A percentile compares a stretch with the other conserved stretches of the same genome.
phyloP scores from a whole-genome alignment of 2,329 filamentous ascomycete genomes.

The Teratosphaeria viscida region DNA sequence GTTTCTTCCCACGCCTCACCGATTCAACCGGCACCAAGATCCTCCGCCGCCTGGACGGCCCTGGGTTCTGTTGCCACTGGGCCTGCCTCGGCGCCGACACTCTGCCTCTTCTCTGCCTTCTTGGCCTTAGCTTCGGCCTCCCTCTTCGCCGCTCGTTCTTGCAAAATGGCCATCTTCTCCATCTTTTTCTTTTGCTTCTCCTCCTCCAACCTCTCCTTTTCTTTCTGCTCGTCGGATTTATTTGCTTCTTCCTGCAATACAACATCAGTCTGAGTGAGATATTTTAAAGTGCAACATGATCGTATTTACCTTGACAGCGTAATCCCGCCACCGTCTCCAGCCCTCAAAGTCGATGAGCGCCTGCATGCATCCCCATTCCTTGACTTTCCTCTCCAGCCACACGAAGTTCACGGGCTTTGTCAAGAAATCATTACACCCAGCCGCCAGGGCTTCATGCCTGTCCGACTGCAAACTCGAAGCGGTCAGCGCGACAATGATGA shows the following conservation, averaged over 20 bases:
- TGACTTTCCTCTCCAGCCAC: conserved; percentile 94
- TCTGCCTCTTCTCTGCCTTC: conserved; percentile 11
- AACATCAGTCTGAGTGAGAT: neutral
- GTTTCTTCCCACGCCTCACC: neutral
- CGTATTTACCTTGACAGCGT: conserved; percentile 31
- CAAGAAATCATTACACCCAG: conserved; percentile 95
- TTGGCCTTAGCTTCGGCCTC: conserved; percentile 16
- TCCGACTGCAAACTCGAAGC: conserved; percentile 92
- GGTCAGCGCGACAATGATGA: conserved; percentile 95
- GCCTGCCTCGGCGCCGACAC: neutral
- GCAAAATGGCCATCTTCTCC: conserved; percentile 22
- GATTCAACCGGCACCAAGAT: neutral
- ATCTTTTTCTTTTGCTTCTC: conserved; percentile 22
- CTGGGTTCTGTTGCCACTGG: neutral
- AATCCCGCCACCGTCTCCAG: conserved; percentile 95
- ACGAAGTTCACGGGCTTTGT: conserved; percentile 96
- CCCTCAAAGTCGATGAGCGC: conserved; percentile 97
- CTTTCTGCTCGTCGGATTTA: conserved; percentile 26
- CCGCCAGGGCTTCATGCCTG: conserved; percentile 84
- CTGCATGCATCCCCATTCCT: conserved; percentile 99
- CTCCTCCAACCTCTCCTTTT: conserved; percentile 19
- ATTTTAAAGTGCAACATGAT: neutral
- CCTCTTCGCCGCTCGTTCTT: conserved; percentile 17
- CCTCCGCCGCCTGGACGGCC: neutral
- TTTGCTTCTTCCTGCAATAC: conserved; percentile 6